A percentile compares a stretch with the other conserved stretches of the same genome.
phyloP scores from a whole-genome alignment of 2,329 filamentous ascomycete genomes.

The Botrytis porri region DNA sequence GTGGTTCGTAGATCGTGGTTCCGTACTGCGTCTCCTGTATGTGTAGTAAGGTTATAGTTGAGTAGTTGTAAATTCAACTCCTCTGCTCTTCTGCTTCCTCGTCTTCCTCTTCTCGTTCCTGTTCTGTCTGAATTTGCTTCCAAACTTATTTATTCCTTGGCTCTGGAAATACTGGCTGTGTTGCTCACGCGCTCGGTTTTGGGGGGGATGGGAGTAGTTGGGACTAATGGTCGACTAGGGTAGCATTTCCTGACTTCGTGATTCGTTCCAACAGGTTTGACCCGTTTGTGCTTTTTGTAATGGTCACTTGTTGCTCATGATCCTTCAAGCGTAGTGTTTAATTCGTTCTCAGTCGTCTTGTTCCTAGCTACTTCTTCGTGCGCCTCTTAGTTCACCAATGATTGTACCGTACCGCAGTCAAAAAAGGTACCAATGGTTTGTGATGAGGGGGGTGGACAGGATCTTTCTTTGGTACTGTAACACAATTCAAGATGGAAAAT shows the following conservation, averaged over 20 bases:
- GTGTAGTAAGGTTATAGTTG: background rate
- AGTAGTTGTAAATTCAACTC: background rate
- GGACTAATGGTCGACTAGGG: constrained; percentile 1
- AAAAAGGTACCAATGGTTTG: background rate
- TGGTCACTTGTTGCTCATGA: constrained; percentile 4
- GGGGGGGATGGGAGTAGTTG: background rate
- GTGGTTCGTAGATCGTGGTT: background rate
- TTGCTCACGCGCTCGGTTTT: constrained; percentile 6
- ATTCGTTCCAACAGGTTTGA: background rate
- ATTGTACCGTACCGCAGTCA: background rate
- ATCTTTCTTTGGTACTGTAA: background rate
- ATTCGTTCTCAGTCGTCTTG: background rate
- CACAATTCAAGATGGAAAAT: background rate
- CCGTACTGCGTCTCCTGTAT: background rate
- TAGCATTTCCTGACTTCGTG: background rate
- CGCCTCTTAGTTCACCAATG: background rate
- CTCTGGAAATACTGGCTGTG: background rate
- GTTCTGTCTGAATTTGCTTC: background rate
- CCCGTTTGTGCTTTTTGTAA: constrained; percentile 1
- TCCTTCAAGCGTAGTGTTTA: constrained; percentile 8
- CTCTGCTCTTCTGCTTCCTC: background rate
- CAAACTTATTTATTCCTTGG: background rate
- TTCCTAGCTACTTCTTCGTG: background rate
- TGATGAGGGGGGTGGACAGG: background rate
- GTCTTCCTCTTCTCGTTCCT: background rate